Evolutionary conservation across 805 yeast genomes (phyloP).

Genomic region (Danielia reshetovae): DNA sequence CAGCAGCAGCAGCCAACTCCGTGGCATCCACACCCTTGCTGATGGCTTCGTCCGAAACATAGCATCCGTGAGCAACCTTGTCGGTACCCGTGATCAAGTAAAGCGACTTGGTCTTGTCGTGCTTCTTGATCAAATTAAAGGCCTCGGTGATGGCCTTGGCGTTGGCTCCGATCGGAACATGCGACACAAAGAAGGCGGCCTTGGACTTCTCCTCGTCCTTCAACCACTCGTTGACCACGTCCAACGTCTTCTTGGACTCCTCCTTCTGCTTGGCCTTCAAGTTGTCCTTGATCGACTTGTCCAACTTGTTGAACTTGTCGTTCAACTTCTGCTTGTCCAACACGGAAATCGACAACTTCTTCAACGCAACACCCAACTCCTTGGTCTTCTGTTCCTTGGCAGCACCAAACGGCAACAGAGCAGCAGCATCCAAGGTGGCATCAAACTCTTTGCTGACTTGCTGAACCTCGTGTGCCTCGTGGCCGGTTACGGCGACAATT

Average conservation of each 20-base stretch:
- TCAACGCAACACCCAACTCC: conserved; percentile 78
- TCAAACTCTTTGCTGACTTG: conserved; percentile 73
- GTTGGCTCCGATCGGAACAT: conserved; percentile 68
- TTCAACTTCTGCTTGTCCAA: conserved; percentile 73
- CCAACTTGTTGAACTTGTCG: conserved; percentile 70
- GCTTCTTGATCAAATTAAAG: conserved; percentile 74
- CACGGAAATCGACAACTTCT: conserved; percentile 78
- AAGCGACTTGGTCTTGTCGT: conserved; percentile 67
- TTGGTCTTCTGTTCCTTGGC: conserved; percentile 79
- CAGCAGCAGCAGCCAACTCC: conserved; percentile 68
- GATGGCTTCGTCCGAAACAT: conserved; percentile 67
- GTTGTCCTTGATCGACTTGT: conserved; percentile 85
- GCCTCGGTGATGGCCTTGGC: conserved; percentile 96
- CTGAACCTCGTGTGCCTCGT: conserved; percentile 87
- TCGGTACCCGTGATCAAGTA: conserved; percentile 75
- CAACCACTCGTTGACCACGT: conserved; percentile 70
- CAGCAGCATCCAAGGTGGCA: conserved; percentile 54
- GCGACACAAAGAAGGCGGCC: conserved; percentile 60
- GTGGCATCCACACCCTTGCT: conserved; percentile 70
- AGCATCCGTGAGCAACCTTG: conserved; percentile 95
- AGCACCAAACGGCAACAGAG: conserved; percentile 64
- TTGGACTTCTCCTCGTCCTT: conserved; percentile 39
- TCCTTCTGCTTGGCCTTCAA: conserved; percentile 83
- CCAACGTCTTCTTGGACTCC: conserved; percentile 78
- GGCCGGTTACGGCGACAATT: conserved; percentile 94